A percentile compares a stretch with the other conserved stretches of the same genome.
phyloP scores from a whole-genome alignment of 2,329 filamentous ascomycete species.

The Verticillium nonalfalfae region DNA sequence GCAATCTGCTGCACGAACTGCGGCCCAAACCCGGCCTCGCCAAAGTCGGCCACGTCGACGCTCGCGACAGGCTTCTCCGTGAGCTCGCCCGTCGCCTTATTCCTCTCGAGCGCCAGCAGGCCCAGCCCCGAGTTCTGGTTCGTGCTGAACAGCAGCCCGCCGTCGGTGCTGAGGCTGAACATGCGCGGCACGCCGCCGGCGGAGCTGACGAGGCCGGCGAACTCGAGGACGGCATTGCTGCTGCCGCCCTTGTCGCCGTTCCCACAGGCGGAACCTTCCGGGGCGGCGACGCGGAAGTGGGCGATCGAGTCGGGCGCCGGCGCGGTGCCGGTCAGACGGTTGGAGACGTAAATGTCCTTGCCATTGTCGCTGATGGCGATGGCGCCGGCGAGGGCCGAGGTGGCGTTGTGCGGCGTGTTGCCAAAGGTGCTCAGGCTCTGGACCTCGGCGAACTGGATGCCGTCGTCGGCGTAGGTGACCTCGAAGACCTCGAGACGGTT shows the following conservation, averaged over 20 bases:
- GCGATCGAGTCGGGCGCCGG: conserved; percentile 36
- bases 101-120: conserved; percentile 30
- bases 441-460: conserved; percentile 25
- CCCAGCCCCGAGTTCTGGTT: conserved; percentile 36
- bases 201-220: conserved; percentile 24
- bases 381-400: conserved; percentile 36
- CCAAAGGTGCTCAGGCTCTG: conserved; percentile 32
- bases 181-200: conserved; percentile 36
- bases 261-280: conserved; percentile 12
- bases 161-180: conserved; percentile 32
- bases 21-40: conserved; percentile 19
- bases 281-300: conserved; percentile 29
- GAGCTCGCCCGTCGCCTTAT: conserved; percentile 20
- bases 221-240: conserved; percentile 21
- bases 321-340: conserved; percentile 35
- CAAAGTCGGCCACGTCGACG: conserved; percentile 18
- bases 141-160: conserved; percentile 34
- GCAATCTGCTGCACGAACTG: conserved; percentile 25
- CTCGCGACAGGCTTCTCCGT: conserved; percentile 17
- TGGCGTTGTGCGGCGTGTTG: conserved; percentile 24
- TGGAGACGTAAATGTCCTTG: conserved; percentile 42
- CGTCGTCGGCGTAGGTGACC: conserved; percentile 27
- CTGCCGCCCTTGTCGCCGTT: conserved; percentile 16
- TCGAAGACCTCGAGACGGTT: conserved; percentile 36
- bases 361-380: conserved; percentile 33